A percentile compares a stretch with the other conserved stretches of the same genome.
phyloP scores from a whole-genome alignment of 2,329 filamentous ascomycete species.

The Aschersonia sp. region DNA sequence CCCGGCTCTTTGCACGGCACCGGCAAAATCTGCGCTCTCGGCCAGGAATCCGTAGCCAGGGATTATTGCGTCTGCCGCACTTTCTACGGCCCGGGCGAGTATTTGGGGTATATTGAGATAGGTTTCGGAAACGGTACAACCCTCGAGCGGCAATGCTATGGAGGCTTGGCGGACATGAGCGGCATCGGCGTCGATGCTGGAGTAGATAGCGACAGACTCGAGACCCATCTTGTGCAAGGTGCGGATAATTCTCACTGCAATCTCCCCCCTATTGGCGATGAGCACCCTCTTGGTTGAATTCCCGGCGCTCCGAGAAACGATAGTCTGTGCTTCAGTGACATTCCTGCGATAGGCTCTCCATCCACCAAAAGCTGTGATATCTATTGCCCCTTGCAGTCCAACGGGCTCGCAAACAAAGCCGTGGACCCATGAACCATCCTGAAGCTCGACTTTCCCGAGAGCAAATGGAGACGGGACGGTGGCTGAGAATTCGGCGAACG shows the following conservation, averaged over 20 bases:
- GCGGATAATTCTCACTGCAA: slow-evolving; percentile 55
- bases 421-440: slow-evolving; percentile 16
- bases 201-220: slow-evolving; percentile 56
- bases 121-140: slow-evolving; percentile 26
- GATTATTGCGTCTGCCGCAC: slow-evolving; percentile 41
- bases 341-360: slow-evolving; percentile 14
- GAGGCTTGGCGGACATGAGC: slow-evolving; percentile 57
- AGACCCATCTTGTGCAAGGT: slow-evolving; percentile 55
- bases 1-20: slow-evolving; percentile 33
- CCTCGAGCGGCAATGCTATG: slow-evolving; percentile 48
- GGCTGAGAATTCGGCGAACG: slow-evolving; percentile 16
- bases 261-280: slow-evolving; percentile 64
- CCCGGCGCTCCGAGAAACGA: too few species aligned
- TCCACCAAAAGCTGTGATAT: slow-evolving; percentile 17
- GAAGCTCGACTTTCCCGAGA: slow-evolving; percentile 20
- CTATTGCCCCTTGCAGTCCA: slow-evolving; percentile 14
- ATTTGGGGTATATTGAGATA: slow-evolving; percentile 54
- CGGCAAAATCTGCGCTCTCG: slow-evolving; percentile 48
- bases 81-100: slow-evolving; percentile 31
- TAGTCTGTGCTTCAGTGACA: too few species aligned
- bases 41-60: slow-evolving; percentile 55
- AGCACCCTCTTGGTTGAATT: slow-evolving; percentile 23
- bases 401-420: slow-evolving; percentile 23
- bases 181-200: slow-evolving; percentile 43
- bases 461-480: slow-evolving; percentile 19